Evolutionary conservation across 176 grass and related monocot species (phyloP).

Genomic region (Zizania latifolia): DNA sequence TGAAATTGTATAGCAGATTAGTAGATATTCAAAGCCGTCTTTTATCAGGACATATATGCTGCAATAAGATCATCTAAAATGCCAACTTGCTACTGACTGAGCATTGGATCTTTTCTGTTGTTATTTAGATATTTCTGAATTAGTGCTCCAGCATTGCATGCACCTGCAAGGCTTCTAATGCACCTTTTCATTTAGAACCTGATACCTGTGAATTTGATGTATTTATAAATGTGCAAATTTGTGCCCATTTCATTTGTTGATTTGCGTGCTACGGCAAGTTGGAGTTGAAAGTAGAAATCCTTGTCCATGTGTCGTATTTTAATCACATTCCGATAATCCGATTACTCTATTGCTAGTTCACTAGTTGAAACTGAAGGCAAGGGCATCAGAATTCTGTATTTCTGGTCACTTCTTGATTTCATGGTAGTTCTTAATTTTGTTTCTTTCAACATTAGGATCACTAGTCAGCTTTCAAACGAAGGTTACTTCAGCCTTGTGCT

Average conservation of each 20-base stretch:
- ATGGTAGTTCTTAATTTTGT: neutral
- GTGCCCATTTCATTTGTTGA: neutral
- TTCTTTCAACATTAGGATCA: neutral
- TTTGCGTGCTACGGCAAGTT: neutral
- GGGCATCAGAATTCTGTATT: neutral
- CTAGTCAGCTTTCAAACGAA: neutral
- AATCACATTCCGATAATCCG: neutral
- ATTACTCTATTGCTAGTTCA: neutral
- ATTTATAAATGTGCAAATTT: neutral
- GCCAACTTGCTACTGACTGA: neutral
- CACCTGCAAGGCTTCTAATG: neutral
- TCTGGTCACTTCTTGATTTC: neutral
- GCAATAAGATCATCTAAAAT: neutral
- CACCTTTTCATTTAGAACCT: neutral
- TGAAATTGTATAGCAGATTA: neutral
- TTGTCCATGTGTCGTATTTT: neutral
- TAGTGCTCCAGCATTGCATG: neutral
- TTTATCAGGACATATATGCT: neutral
- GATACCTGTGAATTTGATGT: neutral
- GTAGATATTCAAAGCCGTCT: neutral
- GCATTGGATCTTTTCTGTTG: neutral
- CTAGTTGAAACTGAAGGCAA: neutral
- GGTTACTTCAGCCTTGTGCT: neutral
- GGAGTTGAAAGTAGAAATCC: neutral
- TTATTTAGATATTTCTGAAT: neutral